Base-by-base conservation (phyloP, 2,329 filamentous ascomycete species). In the Epicoccum nigrum region DNA sequence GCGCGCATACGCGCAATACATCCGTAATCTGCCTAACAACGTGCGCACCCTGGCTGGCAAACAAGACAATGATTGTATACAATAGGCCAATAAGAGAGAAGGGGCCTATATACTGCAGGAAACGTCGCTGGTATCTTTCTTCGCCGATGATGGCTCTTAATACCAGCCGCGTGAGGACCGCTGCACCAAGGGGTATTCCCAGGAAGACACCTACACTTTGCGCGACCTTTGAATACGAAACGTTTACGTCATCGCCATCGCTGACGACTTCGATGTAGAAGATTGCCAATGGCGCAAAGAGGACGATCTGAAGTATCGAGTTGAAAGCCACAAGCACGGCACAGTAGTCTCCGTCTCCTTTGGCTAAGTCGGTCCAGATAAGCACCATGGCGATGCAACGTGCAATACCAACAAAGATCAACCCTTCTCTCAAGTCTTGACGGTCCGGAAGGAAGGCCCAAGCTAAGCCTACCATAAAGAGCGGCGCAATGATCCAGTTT, bases 351-450 rank as follows among this genome's bases (percentile, higher is more conserved):
- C 73, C 76, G 58, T 95, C 88, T 4, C 92, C 92, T 1, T 86
- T 86, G 0, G 91, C 89, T 0, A 91, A 77, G 4, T 83, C 84
- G 0, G 85, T 94, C 91, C 90, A 95, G 54, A 96, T 88, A 4
- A 89, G 74, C 2, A 88, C 90, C 91, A 96, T 96, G 25, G 90
- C 91, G 56, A 96, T 96, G 63, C 92, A 96, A 44, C 92, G 79
- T 4, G 89, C 92, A 1, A 96, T 77, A 0, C 92, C 91, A 0
- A 96, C 91, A 5, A 96, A 83, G 30, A 94, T 90, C 2, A 94
- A 76, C 0, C 90, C 90, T 32, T 84, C 81, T 1, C 80, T 70
- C 2, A 83, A 69, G 2, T 74, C 79, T 30, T 71, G 70, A 45
- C 80, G 72, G 48, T 74, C 72, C 1, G 72, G 73, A 1, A 75